Evolutionary conservation across 148 eudicot genomes (phyloP).

Genomic region (Bassia scoparia): DNA sequence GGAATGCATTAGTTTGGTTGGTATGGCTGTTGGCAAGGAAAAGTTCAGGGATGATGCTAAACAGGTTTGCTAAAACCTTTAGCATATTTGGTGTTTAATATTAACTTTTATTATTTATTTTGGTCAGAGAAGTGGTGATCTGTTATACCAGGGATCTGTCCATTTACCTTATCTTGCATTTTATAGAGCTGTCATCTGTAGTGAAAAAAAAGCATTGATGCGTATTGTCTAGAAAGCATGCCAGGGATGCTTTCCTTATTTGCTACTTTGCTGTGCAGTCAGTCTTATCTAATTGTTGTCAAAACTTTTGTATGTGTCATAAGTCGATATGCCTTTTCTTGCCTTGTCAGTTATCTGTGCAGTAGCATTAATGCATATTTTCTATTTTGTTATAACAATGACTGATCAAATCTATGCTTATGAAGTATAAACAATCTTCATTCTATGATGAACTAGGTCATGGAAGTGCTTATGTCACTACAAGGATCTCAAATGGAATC

Average conservation of each 20-base stretch:
- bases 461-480: constrained; percentile 95
- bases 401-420: neutral
- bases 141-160: too few species aligned
- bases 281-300: too few species aligned
- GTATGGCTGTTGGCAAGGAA: constrained; percentile 99
- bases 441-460: constrained; percentile 51
- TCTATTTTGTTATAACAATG: neutral
- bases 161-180: too few species aligned
- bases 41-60: constrained; percentile 97
- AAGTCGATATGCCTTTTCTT: too few species aligned
- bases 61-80: constrained; percentile 49
- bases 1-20: constrained; percentile 96
- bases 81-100: neutral
- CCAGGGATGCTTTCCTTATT: neutral
- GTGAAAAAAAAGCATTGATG: too few species aligned
- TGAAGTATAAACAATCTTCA: neutral
- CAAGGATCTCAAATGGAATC: constrained; percentile 98
- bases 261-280: too few species aligned
- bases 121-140: too few species aligned
- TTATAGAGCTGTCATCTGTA: too few species aligned
- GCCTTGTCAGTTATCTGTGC: neutral
- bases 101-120: too few species aligned
- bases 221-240: too few species aligned
- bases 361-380: neutral
- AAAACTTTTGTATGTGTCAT: too few species aligned